These are phyloP conservation scores for Solanum sparsipilum DNA, from an alignment of 257 asterid genomes.

Conservation along the genomic window DNA sequence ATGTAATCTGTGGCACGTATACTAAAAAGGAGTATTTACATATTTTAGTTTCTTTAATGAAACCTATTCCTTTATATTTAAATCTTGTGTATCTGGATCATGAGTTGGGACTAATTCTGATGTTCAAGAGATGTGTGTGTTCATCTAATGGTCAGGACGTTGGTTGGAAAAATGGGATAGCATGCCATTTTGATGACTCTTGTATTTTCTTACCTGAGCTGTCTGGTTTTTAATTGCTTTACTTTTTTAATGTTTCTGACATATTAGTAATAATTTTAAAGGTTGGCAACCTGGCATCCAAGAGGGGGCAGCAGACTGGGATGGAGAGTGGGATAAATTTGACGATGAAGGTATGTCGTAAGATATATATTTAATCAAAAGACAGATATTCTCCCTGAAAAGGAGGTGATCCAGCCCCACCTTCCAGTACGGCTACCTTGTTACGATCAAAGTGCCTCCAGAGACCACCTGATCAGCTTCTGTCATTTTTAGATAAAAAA, in stretches of 20 bases:
- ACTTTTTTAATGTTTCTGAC: background rate
- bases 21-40: background rate
- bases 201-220: background rate
- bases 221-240: background rate
- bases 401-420: background rate
- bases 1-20: background rate
- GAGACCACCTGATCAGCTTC: background rate
- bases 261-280: slow-evolving; percentile 11
- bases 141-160: background rate
- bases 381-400: background rate
- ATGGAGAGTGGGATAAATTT: slow-evolving; percentile 90
- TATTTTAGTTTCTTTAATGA: background rate
- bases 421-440: background rate
- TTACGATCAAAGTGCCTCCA: background rate
- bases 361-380: background rate
- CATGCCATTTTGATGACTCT: background rate
- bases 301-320: slow-evolving; percentile 96
- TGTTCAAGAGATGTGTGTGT: background rate
- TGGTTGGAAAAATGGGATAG: background rate
- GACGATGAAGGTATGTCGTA: slow-evolving; percentile 72
- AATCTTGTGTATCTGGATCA: background rate
- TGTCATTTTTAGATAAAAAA: background rate
- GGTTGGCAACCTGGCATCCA: slow-evolving; percentile 98
- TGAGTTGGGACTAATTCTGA: background rate
- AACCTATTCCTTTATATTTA: background rate